Evolutionary conservation across 2,329 filamentous ascomycete genomes (phyloP), one percentile per base, ranked within the genome.

Genomic region (Penicillium capsulatum): DNA sequence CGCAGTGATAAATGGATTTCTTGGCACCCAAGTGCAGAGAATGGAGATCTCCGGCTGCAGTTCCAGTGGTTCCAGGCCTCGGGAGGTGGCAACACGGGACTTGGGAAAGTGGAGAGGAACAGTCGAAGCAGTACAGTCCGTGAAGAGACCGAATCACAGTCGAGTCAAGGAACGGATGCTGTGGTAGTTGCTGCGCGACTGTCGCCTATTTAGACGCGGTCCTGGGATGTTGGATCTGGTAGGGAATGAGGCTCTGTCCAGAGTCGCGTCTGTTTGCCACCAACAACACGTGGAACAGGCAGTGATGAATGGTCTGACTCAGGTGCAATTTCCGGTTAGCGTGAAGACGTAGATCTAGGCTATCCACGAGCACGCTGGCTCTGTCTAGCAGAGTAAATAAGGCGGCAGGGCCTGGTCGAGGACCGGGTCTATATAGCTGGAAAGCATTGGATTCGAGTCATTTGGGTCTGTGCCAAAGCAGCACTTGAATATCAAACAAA

Each of bases 31-130:
- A 34, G 20, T 15, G 20, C 14, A 9, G 9, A 37, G 32, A 20
- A 17, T 33, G 13, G 30, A 33, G 41, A 22, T 13, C 17, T 30
- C 26, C 35, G 40, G 40, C 28, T 43, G 36, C 32, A 17, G 32
- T 31, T 42, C 36, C 32, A 39, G 39, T 30, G 36, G 31, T 36
- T 42, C 39, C 34, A 31, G 43, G 17, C 28, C 36, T 8, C 39
- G 40, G 44, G 34, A 40, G 40, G 42, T 50, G 49, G 47, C 47
- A 47, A 53, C 51, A 51, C 38, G 39, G 43, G 37, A 3, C 4
- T 48, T 38, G 22, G 6, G 19, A 9, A 5, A 22, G 19, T 22
- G 19, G 9, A 11, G 5, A 28, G 26, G 13, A 28, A 7, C 6
- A 22, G 9, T 5, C 9, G 9, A 9, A 22, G 5, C 19, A 22